Conservation (phyloP, 2,329 filamentous ascomycete genomes). For the Gyromitra esculenta region DNA sequence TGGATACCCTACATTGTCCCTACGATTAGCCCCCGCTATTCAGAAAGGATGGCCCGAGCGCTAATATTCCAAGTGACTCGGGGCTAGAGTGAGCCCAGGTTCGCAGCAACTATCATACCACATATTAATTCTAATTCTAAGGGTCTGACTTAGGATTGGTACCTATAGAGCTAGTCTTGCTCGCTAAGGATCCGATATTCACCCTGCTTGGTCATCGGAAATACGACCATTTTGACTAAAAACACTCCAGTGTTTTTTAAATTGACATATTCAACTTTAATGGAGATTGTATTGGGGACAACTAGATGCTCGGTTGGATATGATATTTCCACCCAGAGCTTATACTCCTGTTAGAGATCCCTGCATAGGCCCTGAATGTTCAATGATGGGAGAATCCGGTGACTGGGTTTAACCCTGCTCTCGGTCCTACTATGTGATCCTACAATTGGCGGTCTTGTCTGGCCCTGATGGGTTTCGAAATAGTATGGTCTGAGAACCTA, state of each 20-base stretch:
- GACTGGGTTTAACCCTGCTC: not conserved
- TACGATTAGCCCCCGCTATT: not conserved
- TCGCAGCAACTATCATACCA: not conserved
- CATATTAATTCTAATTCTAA: not conserved
- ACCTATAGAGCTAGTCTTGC: not conserved
- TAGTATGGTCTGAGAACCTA: not conserved
- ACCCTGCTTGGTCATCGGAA: not conserved
- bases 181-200: not conserved
- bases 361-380: not conserved
- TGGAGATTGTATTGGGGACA: not conserved
- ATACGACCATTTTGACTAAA: too few species aligned
- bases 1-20: not conserved
- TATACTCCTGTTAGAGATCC: not conserved
- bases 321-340: not conserved
- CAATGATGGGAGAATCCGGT: not conserved
- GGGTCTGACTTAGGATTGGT: not conserved
- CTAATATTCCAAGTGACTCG: slow-evolving; percentile 2
- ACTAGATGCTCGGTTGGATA: not conserved
- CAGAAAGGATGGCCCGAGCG: not conserved
- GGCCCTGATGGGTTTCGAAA: not conserved
- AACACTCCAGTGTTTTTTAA: too few species aligned
- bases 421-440: not conserved
- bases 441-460: not conserved
- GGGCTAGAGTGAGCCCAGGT: not conserved
- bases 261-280: not conserved